phyloP scores from a whole-genome alignment of 1,284 basidiomycete species.

The Ustilago nuda region DNA sequence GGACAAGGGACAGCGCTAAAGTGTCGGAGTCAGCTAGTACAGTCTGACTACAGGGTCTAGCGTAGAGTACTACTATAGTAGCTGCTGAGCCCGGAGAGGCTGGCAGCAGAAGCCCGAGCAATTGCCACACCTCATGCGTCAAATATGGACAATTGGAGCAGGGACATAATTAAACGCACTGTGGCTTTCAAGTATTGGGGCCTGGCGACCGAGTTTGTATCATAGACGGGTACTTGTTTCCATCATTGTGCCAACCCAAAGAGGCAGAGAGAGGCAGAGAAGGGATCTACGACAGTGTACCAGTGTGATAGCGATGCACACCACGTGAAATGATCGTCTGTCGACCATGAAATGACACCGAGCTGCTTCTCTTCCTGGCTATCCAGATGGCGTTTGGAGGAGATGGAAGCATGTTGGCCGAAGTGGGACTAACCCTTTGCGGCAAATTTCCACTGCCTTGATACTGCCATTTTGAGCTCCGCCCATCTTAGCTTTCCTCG shows the following conservation, averaged over 20 bases:
- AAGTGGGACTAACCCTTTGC: neutral
- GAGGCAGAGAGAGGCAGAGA: neutral
- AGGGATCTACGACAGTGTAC: slow-evolving; percentile 3
- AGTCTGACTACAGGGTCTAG: slow-evolving; percentile 12
- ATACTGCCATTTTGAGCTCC: slow-evolving; percentile 11
- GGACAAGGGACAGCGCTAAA: neutral
- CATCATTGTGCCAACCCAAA: neutral
- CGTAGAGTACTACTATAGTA: neutral
- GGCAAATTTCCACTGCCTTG: neutral
- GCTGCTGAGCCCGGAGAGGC: slow-evolving; percentile 5
- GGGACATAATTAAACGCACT: neutral
- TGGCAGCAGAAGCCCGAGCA: slow-evolving; percentile 11
- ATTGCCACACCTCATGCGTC: slow-evolving; percentile 1
- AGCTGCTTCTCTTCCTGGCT: slow-evolving; percentile 1
- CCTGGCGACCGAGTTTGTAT: neutral
- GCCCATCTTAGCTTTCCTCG: slow-evolving; percentile 6
- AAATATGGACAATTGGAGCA: neutral
- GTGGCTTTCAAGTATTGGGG: neutral
- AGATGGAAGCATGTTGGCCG: neutral
- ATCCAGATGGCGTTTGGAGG: neutral
- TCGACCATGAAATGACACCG: slow-evolving; percentile 6
- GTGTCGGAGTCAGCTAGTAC: neutral
- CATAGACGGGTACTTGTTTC: neutral
- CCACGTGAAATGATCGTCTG: slow-evolving; percentile 22
- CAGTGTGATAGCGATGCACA: neutral